Evolutionary conservation across 2,329 filamentous ascomycete genomes (phyloP), one percentile per base, ranked within the genome.

Genomic region (Fusarium veterinarium): DNA sequence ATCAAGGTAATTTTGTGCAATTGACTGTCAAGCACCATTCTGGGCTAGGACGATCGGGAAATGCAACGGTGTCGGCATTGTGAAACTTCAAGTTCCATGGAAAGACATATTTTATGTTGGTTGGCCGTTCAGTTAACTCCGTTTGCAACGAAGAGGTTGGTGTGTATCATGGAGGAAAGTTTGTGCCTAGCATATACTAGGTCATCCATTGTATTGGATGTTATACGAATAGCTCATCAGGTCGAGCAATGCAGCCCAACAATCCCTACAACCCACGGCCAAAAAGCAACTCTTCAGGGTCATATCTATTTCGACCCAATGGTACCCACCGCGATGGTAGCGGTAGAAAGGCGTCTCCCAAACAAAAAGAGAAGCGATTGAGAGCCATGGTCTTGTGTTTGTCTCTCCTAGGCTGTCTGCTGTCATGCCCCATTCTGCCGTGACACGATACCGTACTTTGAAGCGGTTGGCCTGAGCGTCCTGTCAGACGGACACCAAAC

Each of bases 401-500:
- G 31, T 37, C 31, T 52, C 23, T 37, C 46, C 52, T 45, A 42
- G 60, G 44, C 59, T 70, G 52, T 57, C 52, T 57, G 44, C 56
- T 70, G 51, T 61, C 59, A 53, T 65, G 60, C 30, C 40, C 40
- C 52, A 28, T 35, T 31, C n/a, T 19, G 51, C 48, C 40, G 53
- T 69, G 65, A 52, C 56, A 69, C 66, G 65, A 57, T 55, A 53
- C 64, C 31, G 25, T 67, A 59, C 53, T 58, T 51, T 63, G 70
- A 65, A 67, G 37, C 25, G 25, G 33, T 68, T 56, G 75, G 75
- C 62, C 75, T 74, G 72, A 77, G 75, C 75, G 75, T 75, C 74
- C 75, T 77, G 75, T 77, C 75, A 77, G 71, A 73, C 70, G 67
- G 71, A 57, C 55, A 56, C 64, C 65, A 71, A 70, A 42, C 67